Base-by-base conservation (phyloP, 2,329 filamentous ascomycete genomes). In the Talaromyces sp. region DNA sequence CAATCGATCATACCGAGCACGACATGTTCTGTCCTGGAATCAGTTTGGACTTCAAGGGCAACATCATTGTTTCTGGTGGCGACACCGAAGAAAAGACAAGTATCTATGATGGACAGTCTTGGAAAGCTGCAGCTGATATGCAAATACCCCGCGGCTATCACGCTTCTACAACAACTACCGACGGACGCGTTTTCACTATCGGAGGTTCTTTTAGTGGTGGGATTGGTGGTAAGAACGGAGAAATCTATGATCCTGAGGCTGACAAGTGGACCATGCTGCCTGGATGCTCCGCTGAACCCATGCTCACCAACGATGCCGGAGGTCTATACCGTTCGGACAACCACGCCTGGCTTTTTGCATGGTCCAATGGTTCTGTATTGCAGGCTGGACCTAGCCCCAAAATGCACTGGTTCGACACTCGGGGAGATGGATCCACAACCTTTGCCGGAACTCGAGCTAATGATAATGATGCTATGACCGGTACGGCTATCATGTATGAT, bases 341-440 rank as follows among this genome's bases (percentile, higher is more conserved):
- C 68, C 85, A 87, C 69, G 83, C 72, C 19, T 86, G 83, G 84
- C 76, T 85, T 1, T 84, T 85, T 62, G 78, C 72, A 10, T 85
- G 83, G 80, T 84, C 79, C 67, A 72, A 77, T 62, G 74, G 75
- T 7, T 79, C 73, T 17, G 79, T 85, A 5, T 85, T 87, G 71
- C 84, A 87, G 68, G 85, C 84, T 2, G 85, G 85, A 0, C 85
- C 85, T 0, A 82, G 80, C 63, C 81, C 75, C 57, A 74, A 76
- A 1, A 86, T 86, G 82, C 82, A 88, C 70, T 88, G 86, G 86
- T 87, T 83, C 68, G 75, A 77, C 37, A 84, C 81, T 0, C 69
- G 69, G 1, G 81, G 80, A 6, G 73, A 71, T 37, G 85, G 85
- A 1, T 71, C 72, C 17, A 70, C 78, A 17, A 68, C 69, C 3